These are phyloP conservation scores for Verbascum thapsus DNA, from an alignment of 257 asterid genomes.

Conservation along the genomic window DNA sequence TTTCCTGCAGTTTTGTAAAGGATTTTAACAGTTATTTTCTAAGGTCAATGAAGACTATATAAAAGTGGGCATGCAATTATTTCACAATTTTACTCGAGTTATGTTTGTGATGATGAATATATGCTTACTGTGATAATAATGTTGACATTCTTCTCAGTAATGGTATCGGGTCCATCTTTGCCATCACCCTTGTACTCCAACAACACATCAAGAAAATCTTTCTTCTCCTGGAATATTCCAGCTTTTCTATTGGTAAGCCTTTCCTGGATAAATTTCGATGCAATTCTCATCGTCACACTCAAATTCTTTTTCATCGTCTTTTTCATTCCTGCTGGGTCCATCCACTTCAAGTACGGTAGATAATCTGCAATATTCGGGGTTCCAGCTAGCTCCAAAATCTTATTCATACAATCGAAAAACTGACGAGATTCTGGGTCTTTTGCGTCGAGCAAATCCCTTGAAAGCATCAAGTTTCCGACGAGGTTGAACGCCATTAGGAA, in stretches of 20 bases:
- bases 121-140: constrained; percentile 44
- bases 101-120: neutral
- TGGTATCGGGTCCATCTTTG: constrained; percentile 53
- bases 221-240: constrained; percentile 41
- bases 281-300: constrained; percentile 38
- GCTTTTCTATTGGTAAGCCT: constrained; percentile 39
- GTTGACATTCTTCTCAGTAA: constrained; percentile 46
- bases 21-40: too few species aligned
- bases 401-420: constrained; percentile 56
- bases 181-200: constrained; percentile 63
- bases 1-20: constrained; percentile 34
- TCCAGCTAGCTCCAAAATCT: constrained; percentile 46
- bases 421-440: constrained; percentile 43
- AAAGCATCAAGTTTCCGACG: constrained; percentile 55
- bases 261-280: constrained; percentile 48
- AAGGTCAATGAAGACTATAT: too few species aligned
- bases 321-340: constrained; percentile 56
- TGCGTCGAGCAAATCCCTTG: constrained; percentile 45
- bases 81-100: too few species aligned
- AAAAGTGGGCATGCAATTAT: too few species aligned
- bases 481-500: constrained; percentile 50
- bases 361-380: constrained; percentile 59
- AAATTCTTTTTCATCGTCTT: constrained; percentile 35
- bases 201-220: constrained; percentile 62
- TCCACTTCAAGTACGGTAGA: constrained; percentile 43